Evolutionary conservation across 2,329 filamentous ascomycete species (phyloP).

Genomic region (Nemania sp.): DNA sequence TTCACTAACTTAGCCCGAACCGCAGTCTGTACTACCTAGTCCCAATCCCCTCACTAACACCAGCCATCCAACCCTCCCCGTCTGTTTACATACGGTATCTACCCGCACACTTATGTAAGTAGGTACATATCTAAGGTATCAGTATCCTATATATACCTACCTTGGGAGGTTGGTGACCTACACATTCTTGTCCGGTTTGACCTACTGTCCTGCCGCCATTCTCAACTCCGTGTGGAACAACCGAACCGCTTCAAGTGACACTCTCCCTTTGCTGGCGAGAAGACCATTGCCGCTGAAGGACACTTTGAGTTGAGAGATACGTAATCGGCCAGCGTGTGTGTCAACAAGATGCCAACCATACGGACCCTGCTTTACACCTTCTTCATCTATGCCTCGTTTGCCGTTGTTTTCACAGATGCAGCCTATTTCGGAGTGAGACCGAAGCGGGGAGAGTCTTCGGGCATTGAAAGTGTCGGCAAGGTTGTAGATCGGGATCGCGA

Average conservation of each 20-base stretch:
- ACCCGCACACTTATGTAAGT: too few relatives aligned
- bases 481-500: slow-evolving; percentile 41
- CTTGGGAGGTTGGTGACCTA: neutral
- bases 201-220: neutral
- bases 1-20: slow-evolving; percentile 3
- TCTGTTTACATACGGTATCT: neutral
- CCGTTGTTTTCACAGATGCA: slow-evolving; percentile 53
- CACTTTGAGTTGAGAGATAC: neutral
- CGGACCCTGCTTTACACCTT: slow-evolving; percentile 53
- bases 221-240: neutral
- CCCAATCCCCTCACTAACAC: slow-evolving; percentile 20
- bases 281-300: neutral
- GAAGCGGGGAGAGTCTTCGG: slow-evolving; percentile 38
- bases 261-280: neutral
- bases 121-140: neutral
- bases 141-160: slow-evolving; percentile 15
- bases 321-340: neutral
- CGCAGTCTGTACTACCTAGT: slow-evolving; percentile 15
- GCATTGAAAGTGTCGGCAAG: slow-evolving; percentile 29
- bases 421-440: slow-evolving; percentile 43
- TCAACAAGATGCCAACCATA: slow-evolving; percentile 54
- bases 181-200: neutral
- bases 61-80: neutral
- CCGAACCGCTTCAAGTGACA: neutral
- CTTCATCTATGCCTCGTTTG: slow-evolving; percentile 49